Percentiles rank a stretch among this genome's conserved stretches.
phyloP scores from a whole-genome alignment of 257 asterid species.

The Perilla frutescens region DNA sequence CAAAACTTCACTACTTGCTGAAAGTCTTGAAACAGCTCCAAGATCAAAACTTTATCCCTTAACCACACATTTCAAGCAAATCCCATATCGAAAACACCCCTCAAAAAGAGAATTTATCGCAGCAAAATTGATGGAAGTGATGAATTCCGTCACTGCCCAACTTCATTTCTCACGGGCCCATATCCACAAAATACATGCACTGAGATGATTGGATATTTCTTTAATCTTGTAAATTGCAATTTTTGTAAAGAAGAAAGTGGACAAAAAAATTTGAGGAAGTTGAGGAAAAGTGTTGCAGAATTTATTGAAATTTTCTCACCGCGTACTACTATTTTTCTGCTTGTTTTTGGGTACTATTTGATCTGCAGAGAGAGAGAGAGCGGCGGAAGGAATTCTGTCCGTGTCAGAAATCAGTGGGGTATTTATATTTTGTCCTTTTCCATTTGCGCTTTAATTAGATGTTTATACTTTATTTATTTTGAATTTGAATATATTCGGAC shows the following conservation, averaged over 20 bases:
- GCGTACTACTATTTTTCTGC: constrained; percentile 38
- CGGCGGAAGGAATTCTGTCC: constrained; percentile 52
- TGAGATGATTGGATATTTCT: constrained; percentile 27
- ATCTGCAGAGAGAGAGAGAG: constrained; percentile 53
- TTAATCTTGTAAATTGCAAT: constrained; percentile 5
- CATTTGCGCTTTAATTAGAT: background rate
- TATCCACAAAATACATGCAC: constrained; percentile 32
- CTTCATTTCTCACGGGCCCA: constrained; percentile 32
- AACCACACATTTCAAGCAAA: constrained; percentile 32
- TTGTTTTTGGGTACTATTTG: constrained; percentile 32
- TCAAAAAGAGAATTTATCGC: constrained; percentile 12
- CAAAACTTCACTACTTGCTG: constrained; percentile 30
- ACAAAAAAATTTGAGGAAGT: constrained; percentile 3
- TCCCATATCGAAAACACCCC: constrained; percentile 39
- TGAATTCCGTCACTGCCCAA: constrained; percentile 27
- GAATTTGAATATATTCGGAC: constrained; percentile 7
- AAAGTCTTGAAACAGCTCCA: constrained; percentile 26
- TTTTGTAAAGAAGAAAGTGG: background rate
- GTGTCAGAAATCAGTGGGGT: constrained; percentile 51
- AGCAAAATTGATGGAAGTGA: background rate
- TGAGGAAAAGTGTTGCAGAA: constrained; percentile 24
- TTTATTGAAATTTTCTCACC: constrained; percentile 40
- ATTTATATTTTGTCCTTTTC: constrained; percentile 41
- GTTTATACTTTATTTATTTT: background rate
- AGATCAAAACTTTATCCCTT: constrained; percentile 36